Evolutionary conservation across 371 early-diverging fungal species (phyloP), one percentile per base, ranked within the genome.

Genomic region (Lichtheimia ramosa): DNA sequence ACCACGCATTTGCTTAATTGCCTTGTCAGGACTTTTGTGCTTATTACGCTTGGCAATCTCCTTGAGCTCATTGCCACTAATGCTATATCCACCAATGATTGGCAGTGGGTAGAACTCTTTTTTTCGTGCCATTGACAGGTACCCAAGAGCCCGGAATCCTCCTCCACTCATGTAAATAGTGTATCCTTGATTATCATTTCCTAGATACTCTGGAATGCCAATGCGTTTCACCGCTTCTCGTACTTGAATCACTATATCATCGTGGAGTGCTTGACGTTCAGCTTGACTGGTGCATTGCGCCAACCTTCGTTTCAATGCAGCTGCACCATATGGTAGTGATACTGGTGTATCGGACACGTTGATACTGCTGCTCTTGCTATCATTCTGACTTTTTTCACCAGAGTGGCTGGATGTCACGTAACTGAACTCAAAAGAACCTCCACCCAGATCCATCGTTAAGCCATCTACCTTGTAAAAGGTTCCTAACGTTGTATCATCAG

Each of bases 321-420:
- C 84, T 3, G 85, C 82, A 23, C 87, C 87, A 58, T 82, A 87
- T 0, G 84, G 84, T 58, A 85, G 67, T n/a, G 84, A 84, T 24
- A 82, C 79, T n/a, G 87, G 84, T 23, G 76, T 50, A 2, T 65
- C 48, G 6, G 77, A 71, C 20, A 78, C 82, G 10, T 63, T 24
- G 13, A 83, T 75, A 8, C 55, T 51, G 1, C 58, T 66, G n/a
- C 65, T 64, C 2, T 54, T 39, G 14, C 65, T 54, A 1, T 13
- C 28, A 27, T 51, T 7, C 15, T 46, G 43, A 39, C 41, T 16
- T 23, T 41, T 15, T 8, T 2, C 10, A 10, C 34, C 10, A 34
- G 34, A 34, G 34, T 34, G 5, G 10, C 10, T 34, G 2, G 34
- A 34, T 34, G 72, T 72, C 15, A 87, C 82, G 41, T 85, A 87